Base-by-base conservation (phyloP, 1,139 yeast genomes). In the Geotrichum cucujoidarum region DNA sequence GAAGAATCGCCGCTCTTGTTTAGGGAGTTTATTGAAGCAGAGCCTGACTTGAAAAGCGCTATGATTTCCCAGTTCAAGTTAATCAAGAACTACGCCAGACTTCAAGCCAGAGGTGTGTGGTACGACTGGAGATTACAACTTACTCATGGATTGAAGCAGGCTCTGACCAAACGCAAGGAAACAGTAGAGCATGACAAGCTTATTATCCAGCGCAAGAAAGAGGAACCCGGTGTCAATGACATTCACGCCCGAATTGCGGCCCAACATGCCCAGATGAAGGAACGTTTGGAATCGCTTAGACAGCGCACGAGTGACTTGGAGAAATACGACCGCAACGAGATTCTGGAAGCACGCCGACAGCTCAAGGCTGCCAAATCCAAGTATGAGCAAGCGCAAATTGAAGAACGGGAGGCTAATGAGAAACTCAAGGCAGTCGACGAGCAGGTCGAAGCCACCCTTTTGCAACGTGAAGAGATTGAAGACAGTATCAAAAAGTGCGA, bases 81-180 rank as follows among this genome's bases (percentile, higher is more conserved):
- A 24, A 62, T 78, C 46, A 77, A 76, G 58, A 78, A 75, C 45
- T 72, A 62, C 51, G 69, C 82, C 2, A 67, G 81, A 30, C 70
- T 68, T 35, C 75, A 75, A 57, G 77, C 83, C 2, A 72, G 69
- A 49, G 71, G 70, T 20, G 73, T 75, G 1, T 80, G 83, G 83
- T 78, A 77, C 56, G 73, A 69, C 35, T 79, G 84, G 84, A 63
- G 83, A 53, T 62, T 67, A n/a, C 74, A 75, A 51, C 62, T 78
- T 36, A 63, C 75, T 2, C 61, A 65, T 30, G 77, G 75, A 43
- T 64, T 77, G 20, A 56, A 71, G 33, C 61, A 61, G 22, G 76
- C 71, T 43, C 60, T 76, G 34, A 21, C 27, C 6, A 45, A 42
- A 24, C 33, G 41, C 14, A 40, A 34, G 14, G 38, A 45, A 20